Evolutionary conservation across 202 grass and related monocot genomes (phyloP), one percentile per base, ranked within the genome.

Genomic region (Carex arenaria): DNA sequence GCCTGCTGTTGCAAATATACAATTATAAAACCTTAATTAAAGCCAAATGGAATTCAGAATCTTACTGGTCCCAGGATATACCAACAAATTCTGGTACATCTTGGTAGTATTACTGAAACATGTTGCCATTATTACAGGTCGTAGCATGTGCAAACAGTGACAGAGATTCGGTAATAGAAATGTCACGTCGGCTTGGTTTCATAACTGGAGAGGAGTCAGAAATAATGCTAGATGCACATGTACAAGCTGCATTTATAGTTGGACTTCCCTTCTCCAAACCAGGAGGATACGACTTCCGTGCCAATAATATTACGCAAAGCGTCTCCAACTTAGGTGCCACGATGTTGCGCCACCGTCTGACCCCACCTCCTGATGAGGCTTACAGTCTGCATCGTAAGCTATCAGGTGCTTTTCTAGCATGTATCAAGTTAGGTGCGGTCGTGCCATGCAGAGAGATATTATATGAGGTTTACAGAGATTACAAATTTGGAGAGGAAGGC

Each of bases 301-400:
- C 91, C 10, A 90, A 89, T 86, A 95, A 98, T 87, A 95, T 98
- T 69, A 86, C 92, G 0, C 89, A 87, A 83, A 95, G 87, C 64
- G 87, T 98, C 55, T 95, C 95, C 11, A 91, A 92, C 54, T 93
- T 95, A 7, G 95, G 95, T 18, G 95, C 93, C 34, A 95, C 95
- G 10, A 95, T 98, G 95, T 86, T 98, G 86, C 89, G 93, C 74
- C 90, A 98, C 83, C 91, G 95, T 57, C 34, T 93, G 31, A 95
- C 90, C n/a, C 95, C 95, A 15, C 95, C 95, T 22, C 95, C 91
- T 0, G 93, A 95, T 28, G 95, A 98, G 81, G 95, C 87, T 34
- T 98, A 98, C 86, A 95, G 93, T 69, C 86, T 98, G 18, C 95
- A 95, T 36, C 90, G 95, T 85, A 98, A 98, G 86, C 88, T 98